Conservation (phyloP, 768 basidiomycete species). For the Phaeotremella skinneri region DNA sequence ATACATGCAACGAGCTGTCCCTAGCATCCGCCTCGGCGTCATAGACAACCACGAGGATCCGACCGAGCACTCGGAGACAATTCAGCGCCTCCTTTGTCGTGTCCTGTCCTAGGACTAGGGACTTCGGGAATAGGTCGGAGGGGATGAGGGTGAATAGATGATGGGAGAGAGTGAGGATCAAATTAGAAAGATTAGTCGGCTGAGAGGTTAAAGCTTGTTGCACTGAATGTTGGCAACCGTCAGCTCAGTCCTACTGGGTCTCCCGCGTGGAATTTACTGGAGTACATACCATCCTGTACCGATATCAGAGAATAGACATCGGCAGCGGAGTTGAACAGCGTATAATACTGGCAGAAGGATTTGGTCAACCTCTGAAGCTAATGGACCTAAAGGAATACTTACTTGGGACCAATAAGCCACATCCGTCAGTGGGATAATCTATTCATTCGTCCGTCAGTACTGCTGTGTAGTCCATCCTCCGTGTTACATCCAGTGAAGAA, state of each 20-base stretch:
- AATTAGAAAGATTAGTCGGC: conserved; percentile 80
- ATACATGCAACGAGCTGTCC: conserved; percentile 50
- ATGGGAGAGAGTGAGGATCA: conserved; percentile 66
- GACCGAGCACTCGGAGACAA: conserved; percentile 82
- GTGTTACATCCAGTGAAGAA: too few species aligned
- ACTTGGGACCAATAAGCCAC: conserved; percentile 85
- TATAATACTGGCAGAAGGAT: conserved; percentile 62
- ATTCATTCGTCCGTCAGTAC: conserved; percentile 7
- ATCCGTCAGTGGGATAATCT: conserved; percentile 75
- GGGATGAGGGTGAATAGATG: conserved; percentile 47
- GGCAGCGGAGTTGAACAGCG: conserved; percentile 81
- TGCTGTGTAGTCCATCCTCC: not conserved
- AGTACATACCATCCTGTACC: conserved; percentile 71
- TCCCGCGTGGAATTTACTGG: not conserved
- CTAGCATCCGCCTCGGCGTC: conserved; percentile 51
- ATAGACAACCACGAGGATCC: conserved; percentile 86
- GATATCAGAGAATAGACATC: conserved; percentile 88
- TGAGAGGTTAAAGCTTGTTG: conserved; percentile 69
- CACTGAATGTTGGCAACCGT: conserved; percentile 5
- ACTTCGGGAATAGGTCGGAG: conserved; percentile 36
- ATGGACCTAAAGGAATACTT: conserved; percentile 33
- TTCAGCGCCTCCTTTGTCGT: conserved; percentile 80
- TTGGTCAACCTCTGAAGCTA: conserved; percentile 1
- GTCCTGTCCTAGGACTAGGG: conserved; percentile 61
- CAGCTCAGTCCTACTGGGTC: conserved; percentile 1